phyloP scores from a whole-genome alignment of 495 filamentous ascomycete genomes.

The Rhypophila decipiens region DNA sequence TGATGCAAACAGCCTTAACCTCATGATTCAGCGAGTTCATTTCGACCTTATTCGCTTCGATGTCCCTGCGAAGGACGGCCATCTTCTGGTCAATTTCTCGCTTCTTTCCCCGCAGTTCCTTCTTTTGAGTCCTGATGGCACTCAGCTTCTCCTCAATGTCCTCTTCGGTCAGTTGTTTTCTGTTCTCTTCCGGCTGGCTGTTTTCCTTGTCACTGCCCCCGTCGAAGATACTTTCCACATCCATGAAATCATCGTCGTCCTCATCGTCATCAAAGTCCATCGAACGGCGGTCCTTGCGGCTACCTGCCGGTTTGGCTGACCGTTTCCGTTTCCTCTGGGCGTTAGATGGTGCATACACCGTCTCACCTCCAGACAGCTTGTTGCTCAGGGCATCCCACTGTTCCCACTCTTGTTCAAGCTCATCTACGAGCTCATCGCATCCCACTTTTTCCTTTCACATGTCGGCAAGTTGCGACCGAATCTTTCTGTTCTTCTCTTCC shows the following conservation, averaged over 20 bases:
- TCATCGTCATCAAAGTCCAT: conserved; percentile 6
- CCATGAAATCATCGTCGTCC: neutral
- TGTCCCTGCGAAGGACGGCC: neutral
- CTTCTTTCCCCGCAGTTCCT: conserved; percentile 12
- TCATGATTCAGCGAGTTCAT: conserved; percentile 26
- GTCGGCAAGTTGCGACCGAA: conserved; percentile 18
- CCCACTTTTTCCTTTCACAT: conserved; percentile 25
- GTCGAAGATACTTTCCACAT: conserved; percentile 6
- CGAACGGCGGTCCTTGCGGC: conserved; percentile 16
- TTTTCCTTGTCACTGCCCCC: conserved; percentile 29
- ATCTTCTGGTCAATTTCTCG: conserved; percentile 21
- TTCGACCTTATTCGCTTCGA: conserved; percentile 11
- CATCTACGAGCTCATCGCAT: conserved; percentile 28
- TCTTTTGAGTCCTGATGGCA: conserved; percentile 5
- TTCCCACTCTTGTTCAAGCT: neutral
- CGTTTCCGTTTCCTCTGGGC: conserved; percentile 15
- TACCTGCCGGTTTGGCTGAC: conserved; percentile 23
- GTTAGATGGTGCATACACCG: conserved; percentile 40
- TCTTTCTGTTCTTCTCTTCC: conserved; percentile 19
- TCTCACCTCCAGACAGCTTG: conserved; percentile 39
- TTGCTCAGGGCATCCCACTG: conserved; percentile 23
- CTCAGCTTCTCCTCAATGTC: conserved; percentile 2
- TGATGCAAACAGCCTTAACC: conserved; percentile 41
- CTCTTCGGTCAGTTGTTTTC: conserved; percentile 4
- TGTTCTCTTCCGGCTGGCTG: conserved; percentile 5